These are phyloP conservation scores for Dimargaris verticillata DNA, from an alignment of 192 early-diverging fungal genomes.

Conservation along the genomic window DNA sequence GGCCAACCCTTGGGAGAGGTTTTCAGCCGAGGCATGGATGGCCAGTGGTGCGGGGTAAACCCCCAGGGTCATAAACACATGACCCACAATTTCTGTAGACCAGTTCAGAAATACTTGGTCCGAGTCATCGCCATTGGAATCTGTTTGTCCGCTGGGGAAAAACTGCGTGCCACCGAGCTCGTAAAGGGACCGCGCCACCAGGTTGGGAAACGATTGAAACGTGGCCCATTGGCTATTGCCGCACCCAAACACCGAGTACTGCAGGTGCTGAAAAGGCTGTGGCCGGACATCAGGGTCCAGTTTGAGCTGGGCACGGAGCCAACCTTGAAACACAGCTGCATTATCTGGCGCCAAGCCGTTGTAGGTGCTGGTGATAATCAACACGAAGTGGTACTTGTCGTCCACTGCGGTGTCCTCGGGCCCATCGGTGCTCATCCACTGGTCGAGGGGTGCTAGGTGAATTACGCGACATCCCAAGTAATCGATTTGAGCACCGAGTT, in stretches of 20 bases:
- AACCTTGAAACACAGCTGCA: slow-evolving; percentile 25
- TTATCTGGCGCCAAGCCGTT: slow-evolving; percentile 38
- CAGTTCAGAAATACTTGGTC: slow-evolving; percentile 4
- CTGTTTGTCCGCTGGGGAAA: slow-evolving; percentile 21
- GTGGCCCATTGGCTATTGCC: slow-evolving; percentile 45
- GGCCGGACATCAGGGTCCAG: background rate
- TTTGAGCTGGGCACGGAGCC: slow-evolving; percentile 10
- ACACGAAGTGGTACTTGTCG: background rate
- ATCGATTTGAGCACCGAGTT: slow-evolving; percentile 17
- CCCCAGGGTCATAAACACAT: background rate
- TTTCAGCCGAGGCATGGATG: background rate
- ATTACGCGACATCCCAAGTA: slow-evolving; percentile 2
- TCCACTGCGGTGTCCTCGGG: background rate
- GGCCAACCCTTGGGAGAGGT: background rate
- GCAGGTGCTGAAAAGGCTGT: slow-evolving; percentile 19
- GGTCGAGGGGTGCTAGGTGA: background rate
- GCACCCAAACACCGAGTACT: slow-evolving; percentile 36
- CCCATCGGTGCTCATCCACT: background rate
- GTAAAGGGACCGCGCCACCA: slow-evolving; percentile 24
- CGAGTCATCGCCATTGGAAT: slow-evolving; percentile 27
- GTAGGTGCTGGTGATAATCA: slow-evolving; percentile 29
- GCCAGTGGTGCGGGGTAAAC: background rate
- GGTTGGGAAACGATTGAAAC: slow-evolving; percentile 34
- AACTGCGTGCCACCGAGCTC: slow-evolving; percentile 29
- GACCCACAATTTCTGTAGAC: background rate